These are phyloP conservation scores for Rhizoctonia solani DNA, from an alignment of 1,284 basidiomycete species.

Conservation along the genomic window DNA sequence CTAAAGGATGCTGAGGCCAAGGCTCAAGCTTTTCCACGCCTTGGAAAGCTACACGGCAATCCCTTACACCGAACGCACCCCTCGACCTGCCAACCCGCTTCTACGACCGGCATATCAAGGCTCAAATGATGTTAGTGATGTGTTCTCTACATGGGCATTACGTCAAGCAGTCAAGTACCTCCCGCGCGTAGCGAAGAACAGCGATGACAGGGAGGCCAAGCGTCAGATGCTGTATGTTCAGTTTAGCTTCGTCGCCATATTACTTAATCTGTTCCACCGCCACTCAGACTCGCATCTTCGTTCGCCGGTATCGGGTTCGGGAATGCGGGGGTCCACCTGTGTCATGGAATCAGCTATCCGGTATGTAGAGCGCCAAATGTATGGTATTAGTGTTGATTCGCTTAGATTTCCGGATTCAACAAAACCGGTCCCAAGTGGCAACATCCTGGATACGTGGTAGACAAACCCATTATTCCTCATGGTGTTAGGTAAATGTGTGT, in stretches of 20 bases:
- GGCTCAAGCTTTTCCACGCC: constrained; percentile 74
- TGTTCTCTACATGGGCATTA: constrained; percentile 95
- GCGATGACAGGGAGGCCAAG: constrained; percentile 78
- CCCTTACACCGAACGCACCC: constrained; percentile 86
- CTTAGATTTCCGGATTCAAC: constrained; percentile 91
- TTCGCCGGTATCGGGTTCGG: constrained; percentile 97
- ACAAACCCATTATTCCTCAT: constrained; percentile 91
- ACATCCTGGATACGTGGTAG: constrained; percentile 81
- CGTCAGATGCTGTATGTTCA: constrained; percentile 82
- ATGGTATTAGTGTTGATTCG: constrained; percentile 45
- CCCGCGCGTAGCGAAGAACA: constrained; percentile 83
- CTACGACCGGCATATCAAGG: constrained; percentile 94
- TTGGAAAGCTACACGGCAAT: constrained; percentile 93
- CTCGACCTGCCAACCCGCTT: constrained; percentile 88
- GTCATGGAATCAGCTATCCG: constrained; percentile 85
- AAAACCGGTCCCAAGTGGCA: constrained; percentile 89
- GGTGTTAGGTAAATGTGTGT: constrained; percentile 65
- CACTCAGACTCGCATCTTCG: constrained; percentile 73
- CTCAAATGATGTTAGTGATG: constrained; percentile 93
- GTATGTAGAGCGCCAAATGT: constrained; percentile 49
- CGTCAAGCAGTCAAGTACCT: constrained; percentile 89
- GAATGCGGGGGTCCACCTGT: constrained; percentile 90
- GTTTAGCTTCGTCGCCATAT: constrained; percentile 38
- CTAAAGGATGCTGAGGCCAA: not conserved
- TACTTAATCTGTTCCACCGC: not conserved